Evolutionary conservation across 139 green algal species (phyloP), one percentile per base, ranked within the genome.

Genomic region (Chlamydomonas incerta): DNA sequence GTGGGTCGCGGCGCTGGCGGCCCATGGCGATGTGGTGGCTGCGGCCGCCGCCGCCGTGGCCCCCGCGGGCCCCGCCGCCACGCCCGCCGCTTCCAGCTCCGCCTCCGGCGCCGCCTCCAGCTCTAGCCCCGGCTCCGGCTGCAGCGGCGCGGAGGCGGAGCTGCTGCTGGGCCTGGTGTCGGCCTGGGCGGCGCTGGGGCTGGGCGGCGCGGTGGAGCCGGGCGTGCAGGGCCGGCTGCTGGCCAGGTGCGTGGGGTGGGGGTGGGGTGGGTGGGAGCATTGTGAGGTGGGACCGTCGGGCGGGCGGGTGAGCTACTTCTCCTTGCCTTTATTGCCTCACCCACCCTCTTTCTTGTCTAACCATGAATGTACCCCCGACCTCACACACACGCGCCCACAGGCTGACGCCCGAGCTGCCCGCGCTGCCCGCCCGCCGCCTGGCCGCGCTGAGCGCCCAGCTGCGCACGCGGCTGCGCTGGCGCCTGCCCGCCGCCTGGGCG

Each of bases 141-240:
- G 41, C 41, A 50, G 41, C 41, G 41, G 6, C 41, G 41, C 41
- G 6, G 41, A 50, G 41, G 8, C 41, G 41, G 41, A 68, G 63
- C 41, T 74, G 63, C 63, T 84, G 77, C 67, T 46, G 17, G 77
- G 23, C 8, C 62, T 74, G 31, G 33, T 84, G 62, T 74, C 77
- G 34, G 77, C 77, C 18, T 74, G 77, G 63, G 77, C 77, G 3
- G 77, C 29, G 4, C 65, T 84, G 29, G 24, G 41, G 77, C 31
- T 74, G 77, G 77, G 28, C 9, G 41, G 5, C 41, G 41, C 8
- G 46, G 63, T 74, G 41, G 77, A 84, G 8, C 26, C 62, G 3
- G 35, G n/a, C 0, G 71, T 26, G n/a, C 77, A 74, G 46, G 65
- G 63, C 13, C 77, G 65, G 1, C 63, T 84, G 46, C 65, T 84